Conservation (phyloP, 2,329 filamentous ascomycete genomes). For the Neonectria hederae region DNA sequence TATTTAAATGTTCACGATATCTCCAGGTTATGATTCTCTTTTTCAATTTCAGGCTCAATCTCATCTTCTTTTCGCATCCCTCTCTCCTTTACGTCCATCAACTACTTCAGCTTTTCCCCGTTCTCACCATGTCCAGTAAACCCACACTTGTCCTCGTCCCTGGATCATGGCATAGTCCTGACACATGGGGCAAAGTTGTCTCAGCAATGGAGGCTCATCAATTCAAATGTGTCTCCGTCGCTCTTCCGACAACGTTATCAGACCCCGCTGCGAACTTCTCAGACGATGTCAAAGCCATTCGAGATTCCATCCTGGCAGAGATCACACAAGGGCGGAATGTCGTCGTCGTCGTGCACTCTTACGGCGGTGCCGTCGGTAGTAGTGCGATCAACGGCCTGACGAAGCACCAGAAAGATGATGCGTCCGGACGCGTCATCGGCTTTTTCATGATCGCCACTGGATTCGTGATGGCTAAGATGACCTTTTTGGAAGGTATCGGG, state of each 20-base stretch:
- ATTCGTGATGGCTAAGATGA: slow-evolving; percentile 49
- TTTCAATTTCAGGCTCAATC: neutral
- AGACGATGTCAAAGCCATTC: slow-evolving; percentile 53
- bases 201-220: slow-evolving; percentile 45
- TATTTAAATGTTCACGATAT: neutral
- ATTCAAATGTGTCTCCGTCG: slow-evolving; percentile 48
- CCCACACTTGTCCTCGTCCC: slow-evolving; percentile 55
- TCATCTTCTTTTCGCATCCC: neutral
- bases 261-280: slow-evolving; percentile 51
- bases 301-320: slow-evolving; percentile 48
- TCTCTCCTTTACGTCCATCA: neutral
- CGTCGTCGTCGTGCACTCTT: slow-evolving; percentile 59
- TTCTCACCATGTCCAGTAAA: slow-evolving; percentile 34
- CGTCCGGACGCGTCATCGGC: slow-evolving; percentile 53
- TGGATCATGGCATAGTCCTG: slow-evolving; percentile 58
- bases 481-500: slow-evolving; percentile 53
- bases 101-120: neutral
- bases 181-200: slow-evolving; percentile 49
- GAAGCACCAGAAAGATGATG: slow-evolving; percentile 16
- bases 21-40: neutral
- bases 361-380: slow-evolving; percentile 57
- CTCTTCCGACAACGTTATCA: slow-evolving; percentile 50
- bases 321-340: slow-evolving; percentile 52
- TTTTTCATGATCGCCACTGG: slow-evolving; percentile 57
- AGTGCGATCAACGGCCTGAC: slow-evolving; percentile 57